Evolutionary conservation across 345 rosid genomes (phyloP).

Genomic region (Citrus sp.): DNA sequence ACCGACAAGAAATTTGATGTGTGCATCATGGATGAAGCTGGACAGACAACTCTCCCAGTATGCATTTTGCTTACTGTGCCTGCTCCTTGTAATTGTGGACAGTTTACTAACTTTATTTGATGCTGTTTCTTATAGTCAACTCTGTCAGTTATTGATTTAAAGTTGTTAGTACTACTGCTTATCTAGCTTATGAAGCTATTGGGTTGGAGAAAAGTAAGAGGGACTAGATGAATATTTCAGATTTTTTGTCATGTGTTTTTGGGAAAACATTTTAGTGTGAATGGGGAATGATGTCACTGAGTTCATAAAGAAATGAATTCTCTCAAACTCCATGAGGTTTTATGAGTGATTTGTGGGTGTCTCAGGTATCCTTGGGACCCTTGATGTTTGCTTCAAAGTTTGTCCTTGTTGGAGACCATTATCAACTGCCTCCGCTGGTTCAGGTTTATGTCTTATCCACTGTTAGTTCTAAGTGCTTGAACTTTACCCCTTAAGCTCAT

Average conservation of each 20-base stretch:
- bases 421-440: constrained; percentile 93
- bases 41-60: constrained; percentile 92
- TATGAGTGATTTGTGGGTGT: constrained; percentile 17
- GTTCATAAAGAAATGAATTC: background rate
- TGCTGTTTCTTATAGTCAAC: background rate
- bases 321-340: background rate
- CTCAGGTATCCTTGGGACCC: constrained; percentile 89
- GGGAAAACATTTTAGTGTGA: background rate
- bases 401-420: constrained; percentile 99
- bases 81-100: background rate
- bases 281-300: background rate
- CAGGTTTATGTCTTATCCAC: constrained; percentile 47
- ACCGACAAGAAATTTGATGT: constrained; percentile 82
- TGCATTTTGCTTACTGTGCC: constrained; percentile 25
- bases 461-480: constrained; percentile 5
- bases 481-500: constrained; percentile 10
- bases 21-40: constrained; percentile 98
- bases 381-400: constrained; percentile 78
- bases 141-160: background rate
- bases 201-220: background rate
- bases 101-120: background rate
- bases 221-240: background rate
- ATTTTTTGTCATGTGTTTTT: background rate
- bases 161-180: background rate
- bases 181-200: background rate